Percentiles rank a stretch among this genome's conserved stretches.
These are phyloP conservation scores for Plasmopara halstedii DNA, from an alignment of 352 stramenopile genomes.

Conservation along the genomic window DNA sequence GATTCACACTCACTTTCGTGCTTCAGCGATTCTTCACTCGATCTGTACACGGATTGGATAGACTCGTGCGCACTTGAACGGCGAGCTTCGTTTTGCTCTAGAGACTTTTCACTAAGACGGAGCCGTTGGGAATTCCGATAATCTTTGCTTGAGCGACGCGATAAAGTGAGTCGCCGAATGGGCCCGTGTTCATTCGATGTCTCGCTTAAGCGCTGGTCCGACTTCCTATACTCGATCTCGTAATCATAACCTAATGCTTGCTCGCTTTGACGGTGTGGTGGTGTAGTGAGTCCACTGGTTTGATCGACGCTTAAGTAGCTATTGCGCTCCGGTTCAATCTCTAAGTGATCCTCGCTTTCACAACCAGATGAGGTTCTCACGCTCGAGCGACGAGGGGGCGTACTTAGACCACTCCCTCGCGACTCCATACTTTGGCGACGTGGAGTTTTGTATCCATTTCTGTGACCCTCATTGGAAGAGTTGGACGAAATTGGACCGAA, in stretches of 20 bases:
- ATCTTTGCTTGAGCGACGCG: conserved; percentile 3
- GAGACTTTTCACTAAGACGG: conserved; percentile 5
- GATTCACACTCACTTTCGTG: conserved; percentile 6
- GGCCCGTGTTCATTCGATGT: neutral
- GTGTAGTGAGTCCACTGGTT: neutral
- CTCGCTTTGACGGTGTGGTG: neutral
- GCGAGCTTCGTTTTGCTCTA: conserved; percentile 1
- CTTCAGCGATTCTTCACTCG: conserved; percentile 8
- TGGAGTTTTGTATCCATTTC: neutral
- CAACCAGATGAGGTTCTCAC: neutral
- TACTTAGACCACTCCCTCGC: neutral
- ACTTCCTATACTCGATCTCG: neutral
- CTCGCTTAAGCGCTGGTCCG: conserved; percentile 2
- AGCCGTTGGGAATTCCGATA: neutral
- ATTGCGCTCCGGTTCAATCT: neutral
- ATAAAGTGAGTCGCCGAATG: neutral
- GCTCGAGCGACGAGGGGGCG: neutral
- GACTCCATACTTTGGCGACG: neutral
- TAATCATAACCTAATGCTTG: neutral
- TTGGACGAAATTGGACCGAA: neutral
- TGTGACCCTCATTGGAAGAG: neutral
- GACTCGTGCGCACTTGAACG: conserved; percentile 1
- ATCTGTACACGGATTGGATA: neutral
- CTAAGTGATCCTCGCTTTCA: neutral
- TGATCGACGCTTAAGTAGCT: neutral